Conservation (phyloP, 2,329 filamentous ascomycete genomes). For the Magnaporthiopsis rhizophila region DNA sequence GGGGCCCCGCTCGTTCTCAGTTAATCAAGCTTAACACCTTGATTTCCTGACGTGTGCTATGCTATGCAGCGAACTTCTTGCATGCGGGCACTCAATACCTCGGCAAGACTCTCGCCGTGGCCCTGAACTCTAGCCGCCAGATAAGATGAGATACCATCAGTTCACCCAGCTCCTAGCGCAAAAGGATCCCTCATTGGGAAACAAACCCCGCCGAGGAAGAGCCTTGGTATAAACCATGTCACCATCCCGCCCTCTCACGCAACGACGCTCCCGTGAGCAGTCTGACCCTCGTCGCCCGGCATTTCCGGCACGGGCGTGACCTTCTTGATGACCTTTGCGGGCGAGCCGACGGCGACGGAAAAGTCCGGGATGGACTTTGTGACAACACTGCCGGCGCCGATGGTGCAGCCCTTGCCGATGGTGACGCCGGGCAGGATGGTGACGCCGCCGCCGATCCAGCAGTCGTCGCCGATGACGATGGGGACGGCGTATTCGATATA, state of each 20-base stretch:
- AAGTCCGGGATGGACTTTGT: constrained; percentile 40
- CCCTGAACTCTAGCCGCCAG: background rate
- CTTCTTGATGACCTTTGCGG: constrained; percentile 40
- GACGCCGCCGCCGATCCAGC: constrained; percentile 45
- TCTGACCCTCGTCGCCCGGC: background rate
- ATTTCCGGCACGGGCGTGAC: constrained; percentile 17
- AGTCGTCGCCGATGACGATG: constrained; percentile 43
- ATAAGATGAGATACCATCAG: background rate
- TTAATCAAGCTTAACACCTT: no score
- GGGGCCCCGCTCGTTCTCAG: no score
- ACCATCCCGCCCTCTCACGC: background rate
- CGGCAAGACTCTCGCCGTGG: background rate
- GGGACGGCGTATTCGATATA: constrained; percentile 37
- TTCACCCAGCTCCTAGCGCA: background rate
- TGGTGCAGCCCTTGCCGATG: constrained; percentile 42
- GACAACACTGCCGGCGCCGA: constrained; percentile 42
- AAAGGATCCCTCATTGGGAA: no score
- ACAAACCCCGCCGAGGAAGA: no score
- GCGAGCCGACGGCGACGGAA: constrained; percentile 38
- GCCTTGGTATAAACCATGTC: no score
- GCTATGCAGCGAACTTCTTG: background rate
- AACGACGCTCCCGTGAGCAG: background rate
- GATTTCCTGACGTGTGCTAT: background rate
- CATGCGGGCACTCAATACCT: background rate
- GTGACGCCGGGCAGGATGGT: constrained; percentile 44